Percentiles rank a stretch among this genome's conserved stretches.
Evolutionary conservation across 129 eudicot genomes (phyloP).

Genomic region (Chrysanthemum lavandulifolium): DNA sequence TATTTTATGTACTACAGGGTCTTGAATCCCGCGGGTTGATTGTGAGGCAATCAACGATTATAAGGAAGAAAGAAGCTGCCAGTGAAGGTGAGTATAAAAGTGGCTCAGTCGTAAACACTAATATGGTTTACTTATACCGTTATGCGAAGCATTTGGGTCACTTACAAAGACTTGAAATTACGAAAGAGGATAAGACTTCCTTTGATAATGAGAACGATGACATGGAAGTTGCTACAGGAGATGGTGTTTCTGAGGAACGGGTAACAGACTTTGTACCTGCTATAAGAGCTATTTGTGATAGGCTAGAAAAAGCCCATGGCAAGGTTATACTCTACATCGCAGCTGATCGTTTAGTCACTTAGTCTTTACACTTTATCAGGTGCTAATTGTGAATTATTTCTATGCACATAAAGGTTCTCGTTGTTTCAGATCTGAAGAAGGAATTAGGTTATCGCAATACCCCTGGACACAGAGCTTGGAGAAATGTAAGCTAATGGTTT

Average conservation of each 20-base stretch:
- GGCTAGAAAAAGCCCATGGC: constrained; percentile 81
- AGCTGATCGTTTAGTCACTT: constrained; percentile 14
- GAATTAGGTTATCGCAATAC: constrained; percentile 69
- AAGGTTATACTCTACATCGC: constrained; percentile 45
- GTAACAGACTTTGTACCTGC: constrained; percentile 69
- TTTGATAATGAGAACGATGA: constrained; percentile 37
- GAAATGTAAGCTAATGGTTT: constrained; percentile 49
- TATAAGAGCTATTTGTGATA: constrained; percentile 67
- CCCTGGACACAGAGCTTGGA: constrained; percentile 80
- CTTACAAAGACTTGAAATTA: constrained; percentile 85
- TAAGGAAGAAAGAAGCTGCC: constrained; percentile 61
- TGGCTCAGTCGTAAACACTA: constrained; percentile 58
- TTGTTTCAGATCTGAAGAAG: constrained; percentile 67
- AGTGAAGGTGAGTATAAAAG: constrained; percentile 40
- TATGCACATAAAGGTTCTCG: constrained; percentile 56
- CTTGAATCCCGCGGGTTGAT: constrained; percentile 88
- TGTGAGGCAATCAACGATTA: constrained; percentile 68
- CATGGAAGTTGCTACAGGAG: constrained; percentile 32
- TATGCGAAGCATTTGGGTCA: constrained; percentile 76
- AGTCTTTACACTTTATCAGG: background rate
- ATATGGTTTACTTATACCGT: constrained; percentile 79
- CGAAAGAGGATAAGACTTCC: constrained; percentile 49
- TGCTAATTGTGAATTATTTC: constrained; percentile 16
- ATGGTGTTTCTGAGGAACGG: constrained; percentile 40
- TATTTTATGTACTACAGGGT: constrained; percentile 53